These are phyloP conservation scores for Podospora pseudocomata DNA, from an alignment of 495 filamentous ascomycete species.

Conservation along the genomic window DNA sequence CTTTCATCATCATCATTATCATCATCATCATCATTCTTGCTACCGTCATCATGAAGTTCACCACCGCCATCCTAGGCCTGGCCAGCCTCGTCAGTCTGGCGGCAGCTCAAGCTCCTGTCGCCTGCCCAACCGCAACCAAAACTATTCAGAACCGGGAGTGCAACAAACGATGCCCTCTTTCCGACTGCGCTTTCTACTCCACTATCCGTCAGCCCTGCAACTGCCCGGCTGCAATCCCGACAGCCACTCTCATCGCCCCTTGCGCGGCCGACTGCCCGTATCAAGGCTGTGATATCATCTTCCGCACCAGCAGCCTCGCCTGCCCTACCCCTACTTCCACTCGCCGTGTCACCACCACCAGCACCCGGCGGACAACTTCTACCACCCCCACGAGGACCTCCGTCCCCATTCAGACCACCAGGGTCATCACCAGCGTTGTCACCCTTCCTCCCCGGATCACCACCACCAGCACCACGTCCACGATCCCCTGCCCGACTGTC, in stretches of 20 bases:
- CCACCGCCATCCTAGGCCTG: constrained; percentile 23
- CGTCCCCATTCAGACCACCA: constrained; percentile 11
- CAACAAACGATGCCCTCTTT: constrained; percentile 24
- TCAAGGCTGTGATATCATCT: constrained; percentile 31
- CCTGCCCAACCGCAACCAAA: constrained; percentile 31
- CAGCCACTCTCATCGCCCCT: constrained; percentile 32
- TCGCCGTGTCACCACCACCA: constrained; percentile 9
- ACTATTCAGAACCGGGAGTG: constrained; percentile 28
- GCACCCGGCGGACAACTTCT: constrained; percentile 13
- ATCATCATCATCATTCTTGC: neutral
- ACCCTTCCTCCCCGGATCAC: constrained; percentile 22
- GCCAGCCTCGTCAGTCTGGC: constrained; percentile 19
- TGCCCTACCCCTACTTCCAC: constrained; percentile 23
- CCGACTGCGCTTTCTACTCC: constrained; percentile 27
- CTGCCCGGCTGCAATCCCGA: constrained; percentile 30
- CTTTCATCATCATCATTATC: neutral
- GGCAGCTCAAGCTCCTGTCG: constrained; percentile 12
- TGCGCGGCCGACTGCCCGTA: constrained; percentile 34
- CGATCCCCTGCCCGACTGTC: constrained; percentile 37
- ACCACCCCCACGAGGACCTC: constrained; percentile 16
- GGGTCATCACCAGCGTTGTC: constrained; percentile 27
- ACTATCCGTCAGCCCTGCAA: constrained; percentile 31
- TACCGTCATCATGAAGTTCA: constrained; percentile 23
- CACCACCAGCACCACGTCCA: constrained; percentile 10
- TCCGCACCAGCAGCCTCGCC: constrained; percentile 21